Base-by-base conservation (phyloP, 2,329 filamentous ascomycete genomes). In the Boeremia exigua region DNA sequence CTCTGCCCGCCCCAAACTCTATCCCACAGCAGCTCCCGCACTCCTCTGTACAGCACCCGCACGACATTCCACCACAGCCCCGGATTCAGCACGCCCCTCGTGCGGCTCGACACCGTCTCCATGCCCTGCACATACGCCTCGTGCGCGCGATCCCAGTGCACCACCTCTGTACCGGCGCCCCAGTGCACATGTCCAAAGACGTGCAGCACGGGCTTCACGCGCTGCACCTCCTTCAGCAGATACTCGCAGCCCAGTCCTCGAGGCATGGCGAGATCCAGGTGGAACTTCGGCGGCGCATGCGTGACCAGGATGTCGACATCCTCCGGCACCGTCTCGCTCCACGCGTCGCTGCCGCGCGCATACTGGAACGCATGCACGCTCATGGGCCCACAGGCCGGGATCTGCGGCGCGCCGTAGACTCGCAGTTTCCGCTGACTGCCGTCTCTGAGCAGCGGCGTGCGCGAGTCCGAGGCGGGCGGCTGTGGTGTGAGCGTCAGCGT, bases 101-200 rank as follows among this genome's bases (percentile, higher is more conserved):
- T 59, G 44, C 79, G 62, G 1, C 77, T 75, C 14, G 70, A 69
- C 45, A 77, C 63, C 9, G 77, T 72, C 2, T 70, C 69, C 68
- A 83, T 80, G 23, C 91, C 80, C n/a, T 80, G 78, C 75, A 94
- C 91, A 75, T 91, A 92, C 1, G 84, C 83, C 29, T 78, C 78
- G 74, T 96, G 91, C 56, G 86, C 84, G 25, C 86, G 83, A 72
- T 95, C 91, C 82, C 90, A 96, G 75, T 86, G 89, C 9, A 90
- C 82, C 0, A 86, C 75, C 67, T 92, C 86, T 38, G 79, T 80
- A 14, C 92, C 92, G 40, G 89, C 84, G 8, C 86, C 90, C 68
- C 83, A 89, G 77, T 96, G 92, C 23, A 93, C 84, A 75, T 96
- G 92, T 1, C 92, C 92, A 72, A 95, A 96, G 43, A 96, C 83